A percentile compares a stretch with the other conserved stretches of the same genome.
Evolutionary conservation across 2,329 filamentous ascomycete species (phyloP).

Genomic region (Massarina eburnea): DNA sequence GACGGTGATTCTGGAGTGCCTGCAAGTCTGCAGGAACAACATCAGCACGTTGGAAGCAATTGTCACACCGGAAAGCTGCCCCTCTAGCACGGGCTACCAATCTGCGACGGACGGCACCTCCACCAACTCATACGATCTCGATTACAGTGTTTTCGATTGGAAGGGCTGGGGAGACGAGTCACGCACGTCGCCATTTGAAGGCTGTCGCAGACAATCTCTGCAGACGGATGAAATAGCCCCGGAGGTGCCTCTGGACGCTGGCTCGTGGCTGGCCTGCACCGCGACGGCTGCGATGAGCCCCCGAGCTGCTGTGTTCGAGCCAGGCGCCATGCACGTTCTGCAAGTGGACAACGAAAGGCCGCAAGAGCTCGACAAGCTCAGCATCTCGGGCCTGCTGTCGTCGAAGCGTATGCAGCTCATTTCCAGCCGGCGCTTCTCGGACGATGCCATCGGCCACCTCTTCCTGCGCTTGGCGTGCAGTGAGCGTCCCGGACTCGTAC

Average conservation of each 20-base stretch:
- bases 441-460: slow-evolving; percentile 10
- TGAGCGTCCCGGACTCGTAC: slow-evolving; percentile 3
- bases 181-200: slow-evolving; percentile 25
- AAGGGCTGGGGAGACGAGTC: slow-evolving; percentile 33
- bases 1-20: slow-evolving; percentile 29
- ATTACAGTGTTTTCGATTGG: slow-evolving; percentile 29
- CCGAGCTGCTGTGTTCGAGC: slow-evolving; percentile 26
- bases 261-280: neutral
- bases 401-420: slow-evolving; percentile 13
- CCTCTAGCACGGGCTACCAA: slow-evolving; percentile 5
- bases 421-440: slow-evolving; percentile 18
- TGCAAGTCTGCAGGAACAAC: slow-evolving; percentile 35
- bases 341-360: slow-evolving; percentile 1
- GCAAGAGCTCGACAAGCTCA: slow-evolving; percentile 18
- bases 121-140: slow-evolving; percentile 18
- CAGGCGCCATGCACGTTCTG: slow-evolving; percentile 6
- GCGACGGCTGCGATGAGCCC: slow-evolving; percentile 18
- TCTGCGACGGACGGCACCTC: slow-evolving; percentile 14
- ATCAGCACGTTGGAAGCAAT: slow-evolving; percentile 29
- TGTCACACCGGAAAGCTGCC: slow-evolving; percentile 10
- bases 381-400: slow-evolving; percentile 22
- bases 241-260: slow-evolving; percentile 12
- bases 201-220: slow-evolving; percentile 11
- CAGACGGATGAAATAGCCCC: slow-evolving; percentile 22
- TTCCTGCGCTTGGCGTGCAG: slow-evolving; percentile 7